phyloP scores from a whole-genome alignment of 1,139 yeast genomes.

The Sugiyamaella paludigena region DNA sequence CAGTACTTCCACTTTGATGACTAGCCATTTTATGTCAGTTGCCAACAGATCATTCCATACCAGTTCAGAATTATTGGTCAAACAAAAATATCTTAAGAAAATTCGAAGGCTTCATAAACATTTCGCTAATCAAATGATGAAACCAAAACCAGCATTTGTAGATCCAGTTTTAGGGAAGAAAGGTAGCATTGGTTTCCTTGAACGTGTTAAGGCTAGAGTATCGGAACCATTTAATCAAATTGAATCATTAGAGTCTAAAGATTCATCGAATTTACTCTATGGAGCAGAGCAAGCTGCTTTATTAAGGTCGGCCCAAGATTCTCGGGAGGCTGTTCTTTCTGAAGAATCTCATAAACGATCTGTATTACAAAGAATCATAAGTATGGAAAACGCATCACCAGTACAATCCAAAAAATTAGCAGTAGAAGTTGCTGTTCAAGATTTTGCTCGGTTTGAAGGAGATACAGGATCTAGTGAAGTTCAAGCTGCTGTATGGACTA shows the following conservation, averaged over 20 bases:
- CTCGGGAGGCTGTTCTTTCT: constrained; percentile 33
- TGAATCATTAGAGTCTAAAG: constrained; percentile 40
- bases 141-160: constrained; percentile 37
- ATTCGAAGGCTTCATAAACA: constrained; percentile 35
- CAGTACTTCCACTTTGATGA: neutral
- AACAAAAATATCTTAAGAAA: constrained; percentile 26
- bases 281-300: constrained; percentile 70
- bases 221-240: constrained; percentile 60
- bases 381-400: constrained; percentile 66
- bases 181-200: constrained; percentile 59
- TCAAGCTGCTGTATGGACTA: constrained; percentile 88
- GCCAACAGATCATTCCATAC: constrained; percentile 3
- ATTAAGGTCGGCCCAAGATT: constrained; percentile 41
- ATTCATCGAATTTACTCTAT: constrained; percentile 70
- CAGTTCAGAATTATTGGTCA: constrained; percentile 16
- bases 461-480: constrained; percentile 96
- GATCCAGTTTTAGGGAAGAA: constrained; percentile 83
- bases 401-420: constrained; percentile 60
- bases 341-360: constrained; percentile 62
- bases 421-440: constrained; percentile 62
- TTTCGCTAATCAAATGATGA: constrained; percentile 34
- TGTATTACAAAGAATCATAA: constrained; percentile 68
- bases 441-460: constrained; percentile 79
- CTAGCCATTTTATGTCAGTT: too few species aligned
- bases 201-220: constrained; percentile 62